Conservation (phyloP, 345 rosid genomes). For the Brassica cretica region DNA sequence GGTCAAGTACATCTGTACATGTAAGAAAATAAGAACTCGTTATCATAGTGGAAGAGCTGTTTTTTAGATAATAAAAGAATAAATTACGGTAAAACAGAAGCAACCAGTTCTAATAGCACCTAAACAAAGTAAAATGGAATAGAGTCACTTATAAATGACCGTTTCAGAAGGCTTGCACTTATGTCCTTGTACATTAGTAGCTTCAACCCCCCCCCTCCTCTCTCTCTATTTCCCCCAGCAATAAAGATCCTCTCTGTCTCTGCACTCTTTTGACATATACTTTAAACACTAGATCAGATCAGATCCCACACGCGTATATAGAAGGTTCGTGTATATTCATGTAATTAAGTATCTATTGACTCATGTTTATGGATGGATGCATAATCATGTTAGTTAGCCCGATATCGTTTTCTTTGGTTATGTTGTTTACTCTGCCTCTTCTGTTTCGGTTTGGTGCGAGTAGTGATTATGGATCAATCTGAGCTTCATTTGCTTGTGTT, state of each 20-base stretch:
- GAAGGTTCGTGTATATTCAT: constrained; percentile 5
- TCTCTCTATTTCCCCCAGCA: background rate
- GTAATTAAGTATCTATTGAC: constrained; percentile 8
- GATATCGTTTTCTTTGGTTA: background rate
- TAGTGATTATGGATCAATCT: background rate
- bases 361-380: background rate
- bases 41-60: constrained; percentile 10
- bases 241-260: background rate
- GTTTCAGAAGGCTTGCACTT: constrained; percentile 15
- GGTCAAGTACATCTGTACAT: constrained; percentile 16
- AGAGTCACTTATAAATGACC: constrained; percentile 31
- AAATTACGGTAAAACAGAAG: constrained; percentile 29
- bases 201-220: constrained; percentile 7
- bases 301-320: background rate
- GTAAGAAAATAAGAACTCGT: background rate
- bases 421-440: constrained; percentile 7
- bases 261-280: constrained; percentile 3
- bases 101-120: constrained; percentile 6
- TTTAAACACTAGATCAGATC: background rate
- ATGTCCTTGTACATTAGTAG: constrained; percentile 22
- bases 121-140: constrained; percentile 25
- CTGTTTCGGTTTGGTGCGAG: constrained; percentile 10
- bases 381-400: background rate
- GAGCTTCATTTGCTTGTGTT: background rate
- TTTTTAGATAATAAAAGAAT: constrained; percentile 1